phyloP scores from a whole-genome alignment of 2,329 filamentous ascomycete genomes.

The Geosmithia morbida region DNA sequence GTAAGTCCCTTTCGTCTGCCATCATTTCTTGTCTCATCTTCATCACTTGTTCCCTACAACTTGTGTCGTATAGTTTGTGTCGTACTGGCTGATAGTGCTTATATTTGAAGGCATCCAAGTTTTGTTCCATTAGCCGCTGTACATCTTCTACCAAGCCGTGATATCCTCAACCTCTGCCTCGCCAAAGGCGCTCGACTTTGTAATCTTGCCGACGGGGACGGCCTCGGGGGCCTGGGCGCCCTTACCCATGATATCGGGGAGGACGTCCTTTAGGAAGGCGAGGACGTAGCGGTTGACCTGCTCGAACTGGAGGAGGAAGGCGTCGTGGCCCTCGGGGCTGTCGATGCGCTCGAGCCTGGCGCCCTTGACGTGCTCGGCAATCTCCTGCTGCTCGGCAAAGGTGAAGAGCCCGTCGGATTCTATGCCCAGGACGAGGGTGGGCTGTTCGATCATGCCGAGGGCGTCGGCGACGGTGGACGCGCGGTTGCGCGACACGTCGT shows the following conservation, averaged over 20 bases:
- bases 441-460: constrained; percentile 71
- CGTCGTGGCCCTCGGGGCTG: constrained; percentile 89
- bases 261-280: constrained; percentile 63
- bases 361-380: constrained; percentile 68
- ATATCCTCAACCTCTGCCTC: constrained; percentile 95
- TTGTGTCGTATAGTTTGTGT: too few relatives aligned
- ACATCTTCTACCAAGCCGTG: constrained; percentile 61
- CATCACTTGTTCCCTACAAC: too few relatives aligned
- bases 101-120: too few relatives aligned
- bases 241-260: constrained; percentile 78
- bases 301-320: constrained; percentile 91
- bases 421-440: constrained; percentile 82
- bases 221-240: constrained; percentile 34
- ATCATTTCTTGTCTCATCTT: too few relatives aligned
- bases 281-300: constrained; percentile 86
- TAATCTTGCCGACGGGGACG: constrained; percentile 45
- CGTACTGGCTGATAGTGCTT: too few relatives aligned
- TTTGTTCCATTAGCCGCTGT: too few relatives aligned
- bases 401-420: constrained; percentile 94
- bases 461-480: constrained; percentile 56
- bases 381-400: constrained; percentile 88
- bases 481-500: constrained; percentile 78
- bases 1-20: too few relatives aligned
- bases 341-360: constrained; percentile 76
- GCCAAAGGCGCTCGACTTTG: constrained; percentile 83